Percentiles rank a stretch among this genome's conserved stretches.
Conservation (phyloP, 2,329 filamentous ascomycete species). For the Cadophora luteo-olivacea region DNA sequence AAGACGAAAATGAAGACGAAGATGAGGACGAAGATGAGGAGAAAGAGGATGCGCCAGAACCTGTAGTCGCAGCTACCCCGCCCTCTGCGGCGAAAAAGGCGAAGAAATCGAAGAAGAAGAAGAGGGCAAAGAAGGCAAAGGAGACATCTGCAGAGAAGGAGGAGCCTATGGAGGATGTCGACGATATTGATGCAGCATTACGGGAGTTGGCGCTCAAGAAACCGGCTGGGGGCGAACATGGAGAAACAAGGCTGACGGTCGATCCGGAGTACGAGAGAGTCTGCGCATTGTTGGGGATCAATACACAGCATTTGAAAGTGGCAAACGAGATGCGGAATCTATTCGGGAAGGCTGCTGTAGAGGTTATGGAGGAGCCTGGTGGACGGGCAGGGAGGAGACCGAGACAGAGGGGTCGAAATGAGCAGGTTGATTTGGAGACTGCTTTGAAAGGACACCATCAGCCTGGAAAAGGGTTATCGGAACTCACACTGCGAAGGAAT, state of each 20-base stretch:
- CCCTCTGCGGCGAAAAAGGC: constrained; percentile 47
- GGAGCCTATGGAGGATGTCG: constrained; percentile 49
- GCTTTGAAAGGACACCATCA: constrained; percentile 49
- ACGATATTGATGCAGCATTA: constrained; percentile 72
- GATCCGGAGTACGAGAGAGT: constrained; percentile 52
- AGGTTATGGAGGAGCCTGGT: constrained; percentile 58
- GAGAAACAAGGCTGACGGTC: constrained; percentile 32
- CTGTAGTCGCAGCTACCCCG: constrained; percentile 36
- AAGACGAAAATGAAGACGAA: constrained; percentile 49
- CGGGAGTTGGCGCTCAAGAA: constrained; percentile 60
- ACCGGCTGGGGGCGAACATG: constrained; percentile 16
- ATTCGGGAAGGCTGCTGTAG: constrained; percentile 69
- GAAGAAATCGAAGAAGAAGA: constrained; percentile 67
- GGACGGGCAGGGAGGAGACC: constrained; percentile 48
- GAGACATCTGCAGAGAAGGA: constrained; percentile 40
- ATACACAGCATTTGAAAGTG: constrained; percentile 79
- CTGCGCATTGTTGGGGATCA: constrained; percentile 63
- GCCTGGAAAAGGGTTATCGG: constrained; percentile 62
- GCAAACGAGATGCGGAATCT: constrained; percentile 88
- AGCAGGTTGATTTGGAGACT: constrained; percentile 50
- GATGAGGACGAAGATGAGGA: constrained; percentile 43
- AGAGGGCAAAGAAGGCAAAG: constrained; percentile 46
- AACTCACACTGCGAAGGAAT: constrained; percentile 66
- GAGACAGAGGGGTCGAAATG: constrained; percentile 50
- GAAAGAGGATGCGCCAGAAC: constrained; percentile 44